phyloP scores from a whole-genome alignment of 75 land plant species.

The Picea sitchensis region DNA sequence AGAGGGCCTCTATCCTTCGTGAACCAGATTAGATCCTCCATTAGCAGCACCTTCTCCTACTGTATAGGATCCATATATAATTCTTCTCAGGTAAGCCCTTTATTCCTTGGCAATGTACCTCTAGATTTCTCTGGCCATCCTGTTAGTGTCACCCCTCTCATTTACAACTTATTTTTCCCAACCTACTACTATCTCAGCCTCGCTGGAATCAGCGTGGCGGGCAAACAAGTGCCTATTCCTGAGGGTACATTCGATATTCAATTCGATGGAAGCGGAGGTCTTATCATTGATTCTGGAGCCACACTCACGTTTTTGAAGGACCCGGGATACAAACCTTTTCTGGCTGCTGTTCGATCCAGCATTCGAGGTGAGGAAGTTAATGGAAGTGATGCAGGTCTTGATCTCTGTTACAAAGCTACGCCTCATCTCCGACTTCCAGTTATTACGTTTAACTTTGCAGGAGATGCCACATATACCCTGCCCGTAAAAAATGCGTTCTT shows the following conservation, averaged over 20 bases:
- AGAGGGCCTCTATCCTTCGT: background rate
- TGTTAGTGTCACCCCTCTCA: constrained; percentile 12
- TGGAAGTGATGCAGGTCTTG: background rate
- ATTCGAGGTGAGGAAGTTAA: background rate
- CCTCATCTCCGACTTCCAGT: background rate
- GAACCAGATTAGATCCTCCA: background rate
- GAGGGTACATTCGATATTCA: constrained; percentile 5
- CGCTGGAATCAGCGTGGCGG: constrained; percentile 7
- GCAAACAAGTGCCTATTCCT: background rate
- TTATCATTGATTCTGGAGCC: constrained; percentile 21
- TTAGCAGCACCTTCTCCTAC: constrained; percentile 24
- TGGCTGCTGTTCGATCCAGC: background rate
- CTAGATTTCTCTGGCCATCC: background rate
- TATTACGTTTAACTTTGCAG: constrained; percentile 11
- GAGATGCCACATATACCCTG: background rate
- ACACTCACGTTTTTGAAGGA: constrained; percentile 14
- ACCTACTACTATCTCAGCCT: constrained; percentile 15
- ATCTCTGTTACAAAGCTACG: background rate
- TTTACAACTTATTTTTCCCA: background rate
- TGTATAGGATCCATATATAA: constrained; percentile 18
- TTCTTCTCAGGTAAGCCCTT: constrained; percentile 13
- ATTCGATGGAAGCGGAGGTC: constrained; percentile 9
- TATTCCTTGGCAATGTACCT: constrained; percentile 16
- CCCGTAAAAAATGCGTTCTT: background rate
- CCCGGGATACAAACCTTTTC: background rate